Base-by-base conservation (phyloP, 2,329 filamentous ascomycete species). In the Magnaporthiopsis rhizophila region DNA sequence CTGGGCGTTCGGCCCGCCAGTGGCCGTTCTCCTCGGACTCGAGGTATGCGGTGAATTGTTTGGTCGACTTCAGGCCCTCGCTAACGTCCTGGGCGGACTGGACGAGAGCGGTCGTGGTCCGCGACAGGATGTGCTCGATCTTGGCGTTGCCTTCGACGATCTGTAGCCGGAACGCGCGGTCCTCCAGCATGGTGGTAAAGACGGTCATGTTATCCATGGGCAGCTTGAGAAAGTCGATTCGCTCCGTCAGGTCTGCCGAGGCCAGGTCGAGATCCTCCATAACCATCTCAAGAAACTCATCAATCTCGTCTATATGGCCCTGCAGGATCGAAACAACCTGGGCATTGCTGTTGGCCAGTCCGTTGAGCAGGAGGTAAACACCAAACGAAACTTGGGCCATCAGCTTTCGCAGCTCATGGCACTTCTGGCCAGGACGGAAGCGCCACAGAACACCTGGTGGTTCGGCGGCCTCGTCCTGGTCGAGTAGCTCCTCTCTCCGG, bases 341-440 rank as follows among this genome's bases (percentile, higher is more conserved):
- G 45, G 87, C 83, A 69, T 96, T 90, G 69, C 91, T 96, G 75
- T 94, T 96, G 63, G 95, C 93, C 74, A 96, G 86, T 66, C 88
- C 87, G 71, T 93, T 88, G 64, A 96, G 86, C 65, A 98, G 78
- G 59, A 98, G 81, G 74, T 97, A 93, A 53, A 98, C 88, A 26
- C 95, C 94, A 74, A 98, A 98, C 1, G 92, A 89, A 69, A 98
- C 93, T 76, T 98, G 94, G 21, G 94, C 88, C 72, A 96, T 85
- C 61, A 97, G 85, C 78, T 97, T 97, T 80, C 89, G 89, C 66
- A 98, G 80, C 67, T 96, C 92, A 73, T 98, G 95, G 72, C 92
- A 89, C 71, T 86, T 85, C 73, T 95, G 91, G 58, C 86, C 87
- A 0, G 87, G 83, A 63, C 88, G 86, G 73, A 90, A 88, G 65